A percentile compares a stretch with the other conserved stretches of the same genome.
Evolutionary conservation across 208 protist genomes (phyloP).

Genomic region (Naegleria gruberi): DNA sequence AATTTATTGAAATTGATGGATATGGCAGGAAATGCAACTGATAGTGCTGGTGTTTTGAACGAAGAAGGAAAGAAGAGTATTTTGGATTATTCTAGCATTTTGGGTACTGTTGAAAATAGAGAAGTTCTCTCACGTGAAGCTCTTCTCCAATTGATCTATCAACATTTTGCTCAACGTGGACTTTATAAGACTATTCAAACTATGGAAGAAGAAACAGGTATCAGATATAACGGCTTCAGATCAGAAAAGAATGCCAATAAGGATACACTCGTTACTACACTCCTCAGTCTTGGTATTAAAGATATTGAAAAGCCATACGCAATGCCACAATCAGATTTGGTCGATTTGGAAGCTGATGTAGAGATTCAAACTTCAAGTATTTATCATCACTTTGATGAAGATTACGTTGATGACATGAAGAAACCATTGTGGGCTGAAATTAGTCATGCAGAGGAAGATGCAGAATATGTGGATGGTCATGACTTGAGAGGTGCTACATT

Average conservation of each 20-base stretch:
- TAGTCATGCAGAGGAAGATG: not conserved
- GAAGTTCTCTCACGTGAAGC: not conserved
- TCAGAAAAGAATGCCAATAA: not conserved
- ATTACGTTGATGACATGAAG: not conserved
- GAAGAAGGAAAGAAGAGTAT: not conserved
- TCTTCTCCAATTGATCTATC: conserved; percentile 12
- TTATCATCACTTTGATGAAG: conserved; percentile 11
- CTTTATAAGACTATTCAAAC: not conserved
- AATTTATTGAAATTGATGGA: not conserved
- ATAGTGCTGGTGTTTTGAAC: not conserved
- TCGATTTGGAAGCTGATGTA: not conserved
- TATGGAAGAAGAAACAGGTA: conserved; percentile 2
- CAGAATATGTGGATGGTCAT: not conserved
- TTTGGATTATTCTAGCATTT: not conserved
- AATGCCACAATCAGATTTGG: not conserved
- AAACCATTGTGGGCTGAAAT: not conserved
- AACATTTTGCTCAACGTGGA: not conserved
- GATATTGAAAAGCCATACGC: not conserved
- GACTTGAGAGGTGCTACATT: not conserved
- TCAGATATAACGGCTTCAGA: not conserved
- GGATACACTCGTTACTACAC: not conserved
- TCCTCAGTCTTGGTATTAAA: not conserved
- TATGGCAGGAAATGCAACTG: too few species aligned
- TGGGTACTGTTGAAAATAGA: not conserved
- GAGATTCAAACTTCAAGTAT: conserved; percentile 9